These are phyloP conservation scores for Xylaria telfairii DNA, from an alignment of 495 filamentous ascomycete species.

Conservation along the genomic window DNA sequence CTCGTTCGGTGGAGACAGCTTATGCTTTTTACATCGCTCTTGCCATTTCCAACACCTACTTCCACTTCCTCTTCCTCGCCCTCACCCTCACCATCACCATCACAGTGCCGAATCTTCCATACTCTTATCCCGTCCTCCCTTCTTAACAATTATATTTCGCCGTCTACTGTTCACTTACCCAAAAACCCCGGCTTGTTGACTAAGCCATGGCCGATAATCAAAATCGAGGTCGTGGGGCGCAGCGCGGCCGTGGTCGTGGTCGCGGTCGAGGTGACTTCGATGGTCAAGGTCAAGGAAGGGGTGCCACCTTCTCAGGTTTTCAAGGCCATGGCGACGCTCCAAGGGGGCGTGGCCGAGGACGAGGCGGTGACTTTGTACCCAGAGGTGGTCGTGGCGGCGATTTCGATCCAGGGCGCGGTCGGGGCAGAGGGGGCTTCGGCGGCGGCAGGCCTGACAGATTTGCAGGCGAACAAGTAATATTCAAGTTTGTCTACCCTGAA, in stretches of 20 bases:
- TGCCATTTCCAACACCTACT: background rate
- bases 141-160: background rate
- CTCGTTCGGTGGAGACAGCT: background rate
- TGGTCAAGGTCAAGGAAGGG: conserved; percentile 29
- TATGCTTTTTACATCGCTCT: background rate
- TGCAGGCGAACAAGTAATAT: conserved; percentile 32
- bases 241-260: conserved; percentile 35
- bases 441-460: conserved; percentile 31
- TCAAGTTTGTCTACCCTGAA: conserved; percentile 35
- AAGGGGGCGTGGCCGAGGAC: conserved; percentile 27
- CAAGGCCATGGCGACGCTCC: conserved; percentile 30
- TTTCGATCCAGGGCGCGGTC: conserved; percentile 29
- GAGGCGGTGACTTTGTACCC: conserved; percentile 21
- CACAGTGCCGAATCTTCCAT: background rate
- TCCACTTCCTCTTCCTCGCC: too few relatives aligned
- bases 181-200: background rate
- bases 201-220: conserved; percentile 25
- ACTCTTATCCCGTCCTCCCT: background rate
- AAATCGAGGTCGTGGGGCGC: conserved; percentile 33
- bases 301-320: conserved; percentile 31
- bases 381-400: conserved; percentile 26
- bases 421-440: conserved; percentile 24
- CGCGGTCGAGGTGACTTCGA: conserved; percentile 36
- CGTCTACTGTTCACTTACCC: background rate
- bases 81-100: too few relatives aligned